These are phyloP conservation scores for Gnomoniopsis smithogilvyi DNA, from an alignment of 2,329 filamentous ascomycete genomes.

Conservation along the genomic window DNA sequence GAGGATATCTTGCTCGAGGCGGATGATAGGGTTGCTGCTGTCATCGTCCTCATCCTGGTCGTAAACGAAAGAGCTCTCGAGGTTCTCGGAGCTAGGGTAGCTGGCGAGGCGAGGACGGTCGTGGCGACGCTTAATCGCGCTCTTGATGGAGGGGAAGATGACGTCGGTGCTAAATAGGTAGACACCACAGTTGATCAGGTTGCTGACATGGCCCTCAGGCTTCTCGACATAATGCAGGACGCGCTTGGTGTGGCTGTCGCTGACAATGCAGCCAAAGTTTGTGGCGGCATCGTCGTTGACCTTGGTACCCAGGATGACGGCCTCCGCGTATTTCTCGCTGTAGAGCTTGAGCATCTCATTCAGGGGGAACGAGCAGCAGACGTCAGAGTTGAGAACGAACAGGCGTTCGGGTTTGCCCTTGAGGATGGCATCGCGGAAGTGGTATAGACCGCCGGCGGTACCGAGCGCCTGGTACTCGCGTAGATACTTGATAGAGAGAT, in stretches of 20 bases:
- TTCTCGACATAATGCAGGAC: conserved; percentile 99
- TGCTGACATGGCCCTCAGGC: conserved; percentile 94
- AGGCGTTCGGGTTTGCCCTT: conserved; percentile 93
- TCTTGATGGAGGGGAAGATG: conserved; percentile 94
- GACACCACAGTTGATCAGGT: conserved; percentile 98
- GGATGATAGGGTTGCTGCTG: conserved; percentile 80
- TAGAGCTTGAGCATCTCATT: conserved; percentile 94
- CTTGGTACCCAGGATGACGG: conserved; percentile 89
- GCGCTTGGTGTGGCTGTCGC: conserved; percentile 86
- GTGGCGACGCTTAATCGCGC: conserved; percentile 90
- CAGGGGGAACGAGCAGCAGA: conserved; percentile 97
- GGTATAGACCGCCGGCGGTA: conserved; percentile 94
- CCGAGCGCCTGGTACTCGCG: conserved; percentile 96
- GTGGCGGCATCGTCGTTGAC: conserved; percentile 87
- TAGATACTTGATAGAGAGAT: conserved; percentile 89
- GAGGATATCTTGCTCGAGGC: conserved; percentile 94
- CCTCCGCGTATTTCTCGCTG: conserved; percentile 92
- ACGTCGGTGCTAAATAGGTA: conserved; percentile 95
- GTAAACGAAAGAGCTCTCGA: conserved; percentile 62
- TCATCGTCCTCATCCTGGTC: conserved; percentile 53
- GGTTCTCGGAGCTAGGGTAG: conserved; percentile 95
- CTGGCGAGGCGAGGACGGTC: conserved; percentile 87
- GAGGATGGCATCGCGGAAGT: conserved; percentile 98
- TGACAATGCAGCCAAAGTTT: conserved; percentile 98
- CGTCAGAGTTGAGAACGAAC: conserved; percentile 96